Evolutionary conservation across 2,329 filamentous ascomycete species (phyloP), one percentile per base, ranked within the genome.

Genomic region (Pyricularia grisea): DNA sequence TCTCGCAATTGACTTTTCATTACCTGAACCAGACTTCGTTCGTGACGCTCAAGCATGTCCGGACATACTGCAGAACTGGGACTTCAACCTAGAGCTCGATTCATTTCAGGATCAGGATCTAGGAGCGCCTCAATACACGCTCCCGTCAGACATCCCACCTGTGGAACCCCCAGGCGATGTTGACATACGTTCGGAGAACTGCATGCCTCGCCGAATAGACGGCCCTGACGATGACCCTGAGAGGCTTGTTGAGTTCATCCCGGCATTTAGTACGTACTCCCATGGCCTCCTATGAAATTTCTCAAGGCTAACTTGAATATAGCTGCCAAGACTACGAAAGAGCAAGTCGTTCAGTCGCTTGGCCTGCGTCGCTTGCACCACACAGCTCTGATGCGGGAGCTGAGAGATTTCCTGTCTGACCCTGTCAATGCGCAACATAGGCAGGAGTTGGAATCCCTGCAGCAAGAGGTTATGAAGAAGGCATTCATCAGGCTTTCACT

Each of bases 21-120:
- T 31, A n/a, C 25, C 23, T 42, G 55, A 68, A 63, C 23, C 67
- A 60, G 55, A 30, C 30, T 58, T 58, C 67, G 55, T 12, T 58
- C 55, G 67, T 28, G 67, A 68, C 30, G 55, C 55, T 64, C 67
- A 68, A 31, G 55, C 30, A 68, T 64, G 58, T 63, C 67, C 42
- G 31, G 67, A 60, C 67, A 12, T 17, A 27, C 23, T 28, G 10
- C 65, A 30, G 7, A 17, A 9, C 33, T 17, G 20, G 33, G 36
- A 28, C 14, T n/a, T 50, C 7, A 36, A 30, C 27, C 2, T 55
- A 20, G 36, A 67, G 20, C 23, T 55, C n/a, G 65, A 50, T n/a
- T 12, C 33, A 5, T 17, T 11, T n/a, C n/a, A n/a, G n/a, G n/a
- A n/a, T 28, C 36, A 42, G 10, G 65, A 20, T 28, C 36, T 50